Evolutionary conservation across 305 asterid genomes (phyloP), one percentile per base, ranked within the genome.

Genomic region (Striga hermonthica): DNA sequence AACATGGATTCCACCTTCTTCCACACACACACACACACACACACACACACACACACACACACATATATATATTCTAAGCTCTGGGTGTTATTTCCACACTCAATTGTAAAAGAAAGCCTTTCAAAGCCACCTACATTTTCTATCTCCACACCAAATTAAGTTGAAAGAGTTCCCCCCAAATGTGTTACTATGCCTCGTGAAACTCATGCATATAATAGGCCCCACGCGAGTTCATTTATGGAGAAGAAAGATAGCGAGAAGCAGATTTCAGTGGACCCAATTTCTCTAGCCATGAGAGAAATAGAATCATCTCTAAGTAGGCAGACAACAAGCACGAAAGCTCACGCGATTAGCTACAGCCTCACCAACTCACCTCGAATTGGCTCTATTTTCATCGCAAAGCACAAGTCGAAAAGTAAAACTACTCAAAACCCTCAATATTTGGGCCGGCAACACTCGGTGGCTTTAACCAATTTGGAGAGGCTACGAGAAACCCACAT

Each of bases 201-300:
- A 22, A 22, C 1, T 22, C 31, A 22, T 22, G 31, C 31, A 22
- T 0, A 22, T 22, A 22, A 22, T 22, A 22, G 31, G 31, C 31
- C 31, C 2, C 31, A 2, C 31, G 2, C 31, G 31, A 22, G 31
- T 2, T 22, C 31, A 22, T 22, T 22, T 57, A n/a, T 45, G 40
- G 47, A 6, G 64, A 74, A 35, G 71, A 64, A 68, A 14, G 61
- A n/a, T 5, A 35, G 67, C 55, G 96, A 80, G 85, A 89, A 81
- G 77, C 94, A 86, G 67, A 86, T 89, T 9, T 82, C 82, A 0
- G 84, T 91, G 31, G 98, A 91, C 76, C 96, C 96, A 9, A 74
- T 76, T 59, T 88, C 93, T 38, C 64, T 91, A 1, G 84, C 91
- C 28, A 65, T 88, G 1, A 48, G 55, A 65, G 82, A 73, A 69